Evolutionary conservation across 169 alveolate species (phyloP), one percentile per base, ranked within the genome.

Genomic region (Plasmodium fragile): DNA sequence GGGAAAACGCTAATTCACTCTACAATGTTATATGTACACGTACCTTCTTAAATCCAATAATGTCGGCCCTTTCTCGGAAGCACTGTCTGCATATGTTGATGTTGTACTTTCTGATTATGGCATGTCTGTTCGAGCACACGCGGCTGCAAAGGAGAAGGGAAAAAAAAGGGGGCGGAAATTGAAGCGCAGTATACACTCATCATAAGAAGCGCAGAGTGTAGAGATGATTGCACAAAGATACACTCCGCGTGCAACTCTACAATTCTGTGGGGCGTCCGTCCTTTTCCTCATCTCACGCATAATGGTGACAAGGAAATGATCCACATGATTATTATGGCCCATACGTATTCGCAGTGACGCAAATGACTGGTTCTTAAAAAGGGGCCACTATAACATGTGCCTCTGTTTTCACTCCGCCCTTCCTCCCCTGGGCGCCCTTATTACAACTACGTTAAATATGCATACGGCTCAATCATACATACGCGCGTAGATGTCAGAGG

Each of bases 11-110:
- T 22, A 49, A 49, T 49, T 7, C 6, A 65, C 32, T 65, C n/a
- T 0, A 8, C n/a, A 65, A 25, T 4, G n/a, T 10, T 18, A 28
- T 49, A 30, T 10, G 10, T 49, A 30, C 5, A n/a, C 75, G 65
- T 87, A 96, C 97, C 95, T 98, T 98, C 95, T 95, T 95, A 97
- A 99, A 99, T 65, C 99, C 99, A 82, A 99, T 98, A 75, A 97
- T 97, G 92, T 97, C 96, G 83, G 99, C 99, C 83, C 99, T 97
- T 96, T 99, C 99, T 93, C 99, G 97, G 98, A 99, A 99, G 97
- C 99, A 98, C 97, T 99, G 99, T 95, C 99, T 98, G 98, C 99
- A 98, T 93, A 99, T 97, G 96, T 96, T 97, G 91, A 99, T 96
- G 92, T 98, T 98, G 97, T 99, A 99, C 98, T 99, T 99, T 96